phyloP scores from a whole-genome alignment of 176 grass and related monocot species.

The Rhynchospora tenuis region DNA sequence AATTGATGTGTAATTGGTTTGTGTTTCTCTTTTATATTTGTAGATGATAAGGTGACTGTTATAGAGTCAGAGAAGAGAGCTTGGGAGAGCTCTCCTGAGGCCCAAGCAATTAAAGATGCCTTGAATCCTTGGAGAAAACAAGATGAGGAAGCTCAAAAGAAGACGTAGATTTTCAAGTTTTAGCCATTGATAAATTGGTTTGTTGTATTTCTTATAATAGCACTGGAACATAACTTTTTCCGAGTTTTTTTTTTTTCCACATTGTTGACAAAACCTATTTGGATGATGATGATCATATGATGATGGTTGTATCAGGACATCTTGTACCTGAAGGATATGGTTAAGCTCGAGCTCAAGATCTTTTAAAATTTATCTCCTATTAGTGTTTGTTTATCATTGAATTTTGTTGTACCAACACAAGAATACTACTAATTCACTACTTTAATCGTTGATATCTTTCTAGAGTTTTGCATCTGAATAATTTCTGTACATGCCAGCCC shows the following conservation, averaged over 20 bases:
- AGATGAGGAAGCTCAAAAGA: slow-evolving; percentile 41
- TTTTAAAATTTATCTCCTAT: neutral
- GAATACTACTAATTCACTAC: neutral
- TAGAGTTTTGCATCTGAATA: too few species aligned
- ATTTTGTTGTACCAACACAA: neutral
- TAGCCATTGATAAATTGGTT: neutral
- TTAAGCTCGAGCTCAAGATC: neutral
- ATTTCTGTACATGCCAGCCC: too few species aligned
- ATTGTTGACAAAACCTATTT: neutral
- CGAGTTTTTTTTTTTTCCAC: neutral
- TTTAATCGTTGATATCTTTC: neutral
- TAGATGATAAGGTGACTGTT: slow-evolving; percentile 81
- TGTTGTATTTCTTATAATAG: neutral
- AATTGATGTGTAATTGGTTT: neutral
- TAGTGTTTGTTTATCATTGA: neutral
- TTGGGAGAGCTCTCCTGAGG: slow-evolving; percentile 69
- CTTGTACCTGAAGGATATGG: neutral
- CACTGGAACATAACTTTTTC: neutral
- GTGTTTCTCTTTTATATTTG: slow-evolving; percentile 9
- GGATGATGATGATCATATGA: neutral
- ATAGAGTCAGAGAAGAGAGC: slow-evolving; percentile 80
- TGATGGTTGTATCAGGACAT: neutral
- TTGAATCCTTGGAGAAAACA: slow-evolving; percentile 77
- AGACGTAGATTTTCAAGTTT: slow-evolving; percentile 16
- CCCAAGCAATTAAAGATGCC: slow-evolving; percentile 69